Evolutionary conservation across 2,329 filamentous ascomycete genomes (phyloP), one percentile per base, ranked within the genome.

Genomic region (Phoma sp.): DNA sequence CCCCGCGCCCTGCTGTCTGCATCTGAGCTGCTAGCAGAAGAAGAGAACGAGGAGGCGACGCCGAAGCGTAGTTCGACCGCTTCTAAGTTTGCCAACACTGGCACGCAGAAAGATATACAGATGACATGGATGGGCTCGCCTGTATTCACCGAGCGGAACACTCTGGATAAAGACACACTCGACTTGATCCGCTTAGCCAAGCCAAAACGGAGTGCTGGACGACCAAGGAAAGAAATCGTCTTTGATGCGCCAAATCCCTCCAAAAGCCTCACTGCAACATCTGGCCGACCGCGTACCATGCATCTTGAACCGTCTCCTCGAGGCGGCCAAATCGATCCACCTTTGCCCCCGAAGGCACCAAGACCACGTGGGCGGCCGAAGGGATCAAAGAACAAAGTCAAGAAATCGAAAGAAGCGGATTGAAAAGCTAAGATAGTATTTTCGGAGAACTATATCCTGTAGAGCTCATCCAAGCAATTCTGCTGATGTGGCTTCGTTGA

Each of bases 81-180:
- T 11, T 37, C 59, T 14, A 59, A 62, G 30, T 65, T 59, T 40
- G 47, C 53, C 18, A 63, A 58, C 39, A 30, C 60, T 3, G 69
- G 66, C 6, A 68, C 64, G 1, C 60, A 55, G 14, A 70, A 67
- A 40, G 73, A 75, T 40, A 68, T 75, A 9, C 69, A 70, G 27
- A 51, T 75, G 38, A 75, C 71, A 11, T 75, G 72, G 73, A 66
- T 74, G 64, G 73, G 73, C 1, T 63, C 62, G 7, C 71, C 71
- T 0, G 71, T 74, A 7, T 73, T 69, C 14, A 59, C 70, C 0
- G 64, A 66, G n/a, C 51, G 65, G n/a, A 47, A 64, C 2, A 44
- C 40, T 2, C 47, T 72, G 30, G 65, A 66, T 42, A 47, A 57
- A 18, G 62, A 67, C 29, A 74, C 69, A 2, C 41, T 65, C 14